Evolutionary conservation across 73 alveolate species (phyloP), one percentile per base, ranked within the genome.

Genomic region (Breviolum minutum): DNA sequence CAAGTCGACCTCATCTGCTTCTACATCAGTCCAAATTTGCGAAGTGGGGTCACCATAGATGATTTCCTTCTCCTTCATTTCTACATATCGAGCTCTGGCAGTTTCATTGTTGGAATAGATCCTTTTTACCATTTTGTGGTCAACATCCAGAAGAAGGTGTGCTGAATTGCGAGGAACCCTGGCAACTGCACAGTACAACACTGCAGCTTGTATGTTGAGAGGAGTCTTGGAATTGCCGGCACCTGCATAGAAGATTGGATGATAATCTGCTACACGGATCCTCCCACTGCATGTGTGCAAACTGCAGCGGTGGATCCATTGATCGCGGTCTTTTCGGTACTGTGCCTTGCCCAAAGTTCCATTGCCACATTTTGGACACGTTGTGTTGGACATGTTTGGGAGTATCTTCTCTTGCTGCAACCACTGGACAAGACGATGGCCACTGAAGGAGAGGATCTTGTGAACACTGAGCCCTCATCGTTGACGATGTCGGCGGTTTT

Each of bases 1-100:
- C 71, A 82, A 62, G 40, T 82, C 91, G 0, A 82, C 91, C 70
- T 82, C 91, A 19, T 82, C 91, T 10, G 48, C 91, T 30, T 82
- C 91, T 16, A 82, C 91, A 40, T 82, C 90, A 19, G 13, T 24
- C 71, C 90, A 40, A 2, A 17, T 68, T 30, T 12, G 40, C 27
- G 79, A 69, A 24, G 19, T 24, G 40, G 27, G 22, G 84, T 14
- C 54, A 12, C 90, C 90, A 48, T 81, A 81, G 29, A 30, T 48
- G 70, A 81, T 81, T 64, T 8, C 8, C 90, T 81, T 81, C 70
- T 81, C 90, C 29, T 81, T 24, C n/a, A 5, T 54, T 48, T 40
- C 64, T 8, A 81, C 90, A 32, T 40, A 81, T 6, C 71, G 29
- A 3, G 90, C 90, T 69, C 90, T 30, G 22, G 90, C 90, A 19